These are phyloP conservation scores for Nannochloropsis salina DNA, from an alignment of 108 stramenopile species.

Conservation along the genomic window DNA sequence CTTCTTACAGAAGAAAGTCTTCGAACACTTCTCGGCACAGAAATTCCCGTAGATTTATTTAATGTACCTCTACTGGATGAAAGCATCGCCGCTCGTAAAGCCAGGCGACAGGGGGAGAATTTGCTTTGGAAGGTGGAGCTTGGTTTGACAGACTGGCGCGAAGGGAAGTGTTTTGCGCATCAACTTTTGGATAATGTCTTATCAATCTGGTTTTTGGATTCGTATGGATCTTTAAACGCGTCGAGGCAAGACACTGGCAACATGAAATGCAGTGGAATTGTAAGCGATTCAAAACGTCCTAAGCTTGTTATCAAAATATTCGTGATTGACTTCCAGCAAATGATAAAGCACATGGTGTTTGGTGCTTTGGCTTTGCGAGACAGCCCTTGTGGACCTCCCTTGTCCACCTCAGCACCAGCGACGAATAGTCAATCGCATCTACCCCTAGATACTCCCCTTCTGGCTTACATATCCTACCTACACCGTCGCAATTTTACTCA, in stretches of 20 bases:
- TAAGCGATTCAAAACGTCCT: not conserved
- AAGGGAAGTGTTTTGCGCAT: not conserved
- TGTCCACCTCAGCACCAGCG: too few species aligned
- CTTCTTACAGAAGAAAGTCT: conserved; percentile 5
- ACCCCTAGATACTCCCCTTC: conserved; percentile 8
- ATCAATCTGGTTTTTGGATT: not conserved
- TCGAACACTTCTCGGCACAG: not conserved
- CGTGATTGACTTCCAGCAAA: not conserved
- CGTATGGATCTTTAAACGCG: not conserved
- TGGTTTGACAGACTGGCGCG: conserved; percentile 15
- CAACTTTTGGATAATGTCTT: not conserved
- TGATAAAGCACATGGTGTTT: not conserved
- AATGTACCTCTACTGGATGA: not conserved
- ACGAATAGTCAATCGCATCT: not conserved
- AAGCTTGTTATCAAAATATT: not conserved
- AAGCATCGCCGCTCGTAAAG: not conserved
- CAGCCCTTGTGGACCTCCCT: not conserved
- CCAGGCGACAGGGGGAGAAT: not conserved
- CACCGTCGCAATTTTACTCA: not conserved
- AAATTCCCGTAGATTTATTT: not conserved
- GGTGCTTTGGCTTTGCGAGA: not conserved
- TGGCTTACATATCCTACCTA: conserved; percentile 9
- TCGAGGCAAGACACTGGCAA: not conserved
- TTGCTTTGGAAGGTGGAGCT: not conserved
- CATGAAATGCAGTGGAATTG: not conserved